Evolutionary conservation across 106 monocot species (phyloP).

Genomic region (Triglochin maritima): DNA sequence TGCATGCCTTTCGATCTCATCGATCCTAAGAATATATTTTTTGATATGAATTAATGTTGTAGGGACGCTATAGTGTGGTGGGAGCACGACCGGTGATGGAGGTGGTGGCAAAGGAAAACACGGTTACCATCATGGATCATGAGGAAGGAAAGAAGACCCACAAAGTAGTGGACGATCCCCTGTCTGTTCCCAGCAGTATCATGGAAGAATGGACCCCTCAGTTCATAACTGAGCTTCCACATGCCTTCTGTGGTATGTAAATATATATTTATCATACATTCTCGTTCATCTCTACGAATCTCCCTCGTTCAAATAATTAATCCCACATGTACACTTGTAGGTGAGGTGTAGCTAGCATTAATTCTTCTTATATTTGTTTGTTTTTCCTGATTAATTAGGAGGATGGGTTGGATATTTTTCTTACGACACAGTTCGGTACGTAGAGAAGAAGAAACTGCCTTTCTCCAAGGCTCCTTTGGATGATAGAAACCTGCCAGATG

Average conservation of each 20-base stretch:
- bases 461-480: constrained; percentile 65
- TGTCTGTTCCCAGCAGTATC: constrained; percentile 57
- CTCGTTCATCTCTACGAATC: not conserved
- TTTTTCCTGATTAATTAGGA: constrained; percentile 27
- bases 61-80: constrained; percentile 84
- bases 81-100: constrained; percentile 90
- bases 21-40: too few relatives aligned
- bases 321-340: not conserved
- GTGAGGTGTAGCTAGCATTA: too few relatives aligned
- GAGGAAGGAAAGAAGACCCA: constrained; percentile 43
- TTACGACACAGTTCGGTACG: constrained; percentile 87
- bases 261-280: not conserved
- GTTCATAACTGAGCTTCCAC: constrained; percentile 53
- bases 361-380: too few relatives aligned
- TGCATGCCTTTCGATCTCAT: too few relatives aligned
- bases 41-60: too few relatives aligned
- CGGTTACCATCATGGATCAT: constrained; percentile 74
- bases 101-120: constrained; percentile 74
- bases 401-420: constrained; percentile 98
- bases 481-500: constrained; percentile 79
- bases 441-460: constrained; percentile 83
- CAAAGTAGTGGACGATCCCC: constrained; percentile 58
- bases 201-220: constrained; percentile 69
- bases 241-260: constrained; percentile 56
- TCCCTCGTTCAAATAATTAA: not conserved